Conservation (phyloP, 306 rosid species). For the Spatholobus suberectus region DNA sequence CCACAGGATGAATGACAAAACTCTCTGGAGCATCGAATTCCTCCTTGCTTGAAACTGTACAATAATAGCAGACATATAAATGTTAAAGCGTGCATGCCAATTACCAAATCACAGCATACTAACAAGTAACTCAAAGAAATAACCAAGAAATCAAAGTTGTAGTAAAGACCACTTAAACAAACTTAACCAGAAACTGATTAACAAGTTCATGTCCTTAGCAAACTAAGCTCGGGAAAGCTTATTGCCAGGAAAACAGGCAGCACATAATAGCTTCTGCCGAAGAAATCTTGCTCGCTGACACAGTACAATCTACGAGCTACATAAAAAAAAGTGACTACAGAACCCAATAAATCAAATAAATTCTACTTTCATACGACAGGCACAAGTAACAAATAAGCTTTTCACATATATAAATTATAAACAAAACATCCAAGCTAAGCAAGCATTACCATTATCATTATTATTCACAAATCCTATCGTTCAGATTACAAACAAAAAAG, state of each 20-base stretch:
- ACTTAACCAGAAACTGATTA: background rate
- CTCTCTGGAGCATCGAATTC: slow-evolving; percentile 62
- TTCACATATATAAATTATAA: background rate
- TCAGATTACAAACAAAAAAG: background rate
- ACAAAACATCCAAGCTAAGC: background rate
- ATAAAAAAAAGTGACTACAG: background rate
- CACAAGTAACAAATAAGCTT: background rate
- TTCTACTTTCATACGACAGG: background rate
- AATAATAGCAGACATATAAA: slow-evolving; percentile 11
- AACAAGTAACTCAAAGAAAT: background rate
- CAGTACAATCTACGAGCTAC: background rate
- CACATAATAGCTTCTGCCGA: background rate
- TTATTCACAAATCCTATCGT: background rate
- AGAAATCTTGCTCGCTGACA: background rate
- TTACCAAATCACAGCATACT: background rate
- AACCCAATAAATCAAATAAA: background rate
- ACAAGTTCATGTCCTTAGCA: background rate
- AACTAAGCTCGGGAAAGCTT: background rate
- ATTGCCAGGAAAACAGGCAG: background rate
- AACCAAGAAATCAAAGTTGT: background rate
- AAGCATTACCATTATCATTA: background rate
- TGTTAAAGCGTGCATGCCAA: background rate
- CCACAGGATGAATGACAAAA: slow-evolving; percentile 64
- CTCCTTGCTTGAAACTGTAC: slow-evolving; percentile 75
- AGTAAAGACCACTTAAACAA: background rate